Percentiles rank a stretch among this genome's conserved stretches.
Evolutionary conservation across 352 stramenopile species (phyloP).

Genomic region (Phytophthora agathidicida): DNA sequence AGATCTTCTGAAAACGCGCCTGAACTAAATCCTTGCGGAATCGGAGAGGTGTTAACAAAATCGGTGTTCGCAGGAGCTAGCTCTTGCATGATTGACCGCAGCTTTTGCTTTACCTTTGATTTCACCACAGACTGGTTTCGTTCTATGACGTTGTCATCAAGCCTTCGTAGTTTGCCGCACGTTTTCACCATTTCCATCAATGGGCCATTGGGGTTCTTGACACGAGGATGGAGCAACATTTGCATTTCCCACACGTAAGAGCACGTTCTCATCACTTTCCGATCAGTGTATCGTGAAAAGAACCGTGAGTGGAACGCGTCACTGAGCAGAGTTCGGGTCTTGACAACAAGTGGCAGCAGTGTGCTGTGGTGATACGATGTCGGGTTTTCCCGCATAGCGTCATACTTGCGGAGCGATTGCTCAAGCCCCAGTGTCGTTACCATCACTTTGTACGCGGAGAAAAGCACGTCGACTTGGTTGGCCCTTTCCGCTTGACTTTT

Average conservation of each 20-base stretch:
- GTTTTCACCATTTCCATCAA: neutral
- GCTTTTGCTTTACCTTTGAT: neutral
- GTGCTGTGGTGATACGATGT: no score
- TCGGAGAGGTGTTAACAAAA: no score
- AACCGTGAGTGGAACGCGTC: neutral
- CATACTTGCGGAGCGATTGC: neutral
- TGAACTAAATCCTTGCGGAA: no score
- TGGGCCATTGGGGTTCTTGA: neutral
- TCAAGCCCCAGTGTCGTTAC: neutral
- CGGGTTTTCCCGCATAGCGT: no score
- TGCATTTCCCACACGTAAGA: neutral
- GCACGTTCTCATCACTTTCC: neutral
- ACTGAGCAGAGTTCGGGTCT: neutral
- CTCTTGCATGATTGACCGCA: no score
- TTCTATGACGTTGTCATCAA: neutral
- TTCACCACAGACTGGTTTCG: no score
- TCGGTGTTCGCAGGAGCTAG: no score
- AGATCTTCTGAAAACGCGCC: no score
- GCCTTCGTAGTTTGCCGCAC: neutral
- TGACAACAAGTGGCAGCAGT: neutral
- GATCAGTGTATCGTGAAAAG: neutral
- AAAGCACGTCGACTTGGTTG: neutral
- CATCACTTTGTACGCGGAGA: neutral
- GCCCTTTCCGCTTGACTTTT: neutral
- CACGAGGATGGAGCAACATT: neutral